phyloP scores from a whole-genome alignment of 306 rosid species.

The Gastrolobium villosum region DNA sequence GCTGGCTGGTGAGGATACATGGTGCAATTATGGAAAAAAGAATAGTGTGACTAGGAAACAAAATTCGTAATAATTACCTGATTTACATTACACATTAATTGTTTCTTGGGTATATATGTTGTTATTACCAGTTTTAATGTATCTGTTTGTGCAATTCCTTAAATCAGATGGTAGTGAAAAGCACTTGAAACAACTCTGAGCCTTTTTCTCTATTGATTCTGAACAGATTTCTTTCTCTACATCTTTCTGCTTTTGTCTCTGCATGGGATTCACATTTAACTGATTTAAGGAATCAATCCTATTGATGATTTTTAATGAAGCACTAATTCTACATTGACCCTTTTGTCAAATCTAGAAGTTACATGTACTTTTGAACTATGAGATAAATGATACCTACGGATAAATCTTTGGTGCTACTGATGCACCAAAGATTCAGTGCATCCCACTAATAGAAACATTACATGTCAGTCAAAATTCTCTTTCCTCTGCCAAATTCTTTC shows the following conservation, averaged over 20 bases:
- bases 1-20: not conserved
- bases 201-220: not conserved
- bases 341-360: constrained; percentile 17
- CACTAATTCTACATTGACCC: constrained; percentile 2
- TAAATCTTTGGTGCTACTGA: too few species aligned
- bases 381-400: not conserved
- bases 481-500: too few species aligned
- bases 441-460: too few species aligned
- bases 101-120: not conserved
- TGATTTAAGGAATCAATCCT: not conserved
- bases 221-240: constrained; percentile 1
- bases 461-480: too few species aligned
- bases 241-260: constrained; percentile 11
- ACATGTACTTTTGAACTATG: not conserved
- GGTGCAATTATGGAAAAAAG: not conserved
- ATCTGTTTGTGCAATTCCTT: constrained; percentile 10
- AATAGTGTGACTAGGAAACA: not conserved
- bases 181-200: not conserved
- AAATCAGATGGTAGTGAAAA: not conserved
- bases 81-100: not conserved
- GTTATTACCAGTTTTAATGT: constrained; percentile 10
- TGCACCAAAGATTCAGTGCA: too few species aligned
- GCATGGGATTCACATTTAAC: constrained; percentile 11
- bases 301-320: constrained; percentile 1
- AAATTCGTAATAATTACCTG: not conserved